Percentiles rank a stretch among this genome's conserved stretches.
Evolutionary conservation across 441 rosid species (phyloP).

Genomic region (Biscutella laevigata): DNA sequence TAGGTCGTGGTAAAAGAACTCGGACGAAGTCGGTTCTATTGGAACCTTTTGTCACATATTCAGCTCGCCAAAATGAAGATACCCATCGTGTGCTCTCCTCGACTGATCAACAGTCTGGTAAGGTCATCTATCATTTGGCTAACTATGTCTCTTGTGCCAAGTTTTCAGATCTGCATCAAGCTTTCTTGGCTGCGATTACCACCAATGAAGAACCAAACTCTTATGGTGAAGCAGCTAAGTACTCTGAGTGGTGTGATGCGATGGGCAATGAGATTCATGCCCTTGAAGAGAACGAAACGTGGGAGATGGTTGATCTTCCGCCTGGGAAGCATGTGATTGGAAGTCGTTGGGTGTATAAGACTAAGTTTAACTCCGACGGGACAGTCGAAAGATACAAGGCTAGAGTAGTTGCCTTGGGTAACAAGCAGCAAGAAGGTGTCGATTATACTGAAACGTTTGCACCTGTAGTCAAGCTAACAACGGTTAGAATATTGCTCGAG

Average conservation of each 20-base stretch:
- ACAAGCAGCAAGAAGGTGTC: background rate
- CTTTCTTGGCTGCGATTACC: too few species aligned
- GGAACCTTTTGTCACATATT: too few species aligned
- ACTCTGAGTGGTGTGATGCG: background rate
- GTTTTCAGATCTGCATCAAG: too few species aligned
- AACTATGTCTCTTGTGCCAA: too few species aligned
- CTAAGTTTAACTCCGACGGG: background rate
- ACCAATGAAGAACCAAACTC: too few species aligned
- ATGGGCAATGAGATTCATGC: background rate
- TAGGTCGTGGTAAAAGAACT: too few species aligned
- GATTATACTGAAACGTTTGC: slow-evolving; percentile 4
- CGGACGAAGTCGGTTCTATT: too few species aligned
- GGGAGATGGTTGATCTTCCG: background rate
- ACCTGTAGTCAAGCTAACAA: background rate
- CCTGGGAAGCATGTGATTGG: background rate
- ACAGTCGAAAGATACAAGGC: background rate
- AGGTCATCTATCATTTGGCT: too few species aligned
- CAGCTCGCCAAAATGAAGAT: too few species aligned
- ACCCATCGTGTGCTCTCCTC: too few species aligned
- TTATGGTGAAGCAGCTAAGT: too few species aligned
- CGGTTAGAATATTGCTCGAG: background rate
- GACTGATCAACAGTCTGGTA: too few species aligned
- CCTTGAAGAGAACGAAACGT: background rate
- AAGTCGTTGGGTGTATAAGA: background rate
- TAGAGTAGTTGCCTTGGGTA: background rate